Conservation (phyloP, 352 stramenopile genomes). For the Phytophthora litchii region DNA sequence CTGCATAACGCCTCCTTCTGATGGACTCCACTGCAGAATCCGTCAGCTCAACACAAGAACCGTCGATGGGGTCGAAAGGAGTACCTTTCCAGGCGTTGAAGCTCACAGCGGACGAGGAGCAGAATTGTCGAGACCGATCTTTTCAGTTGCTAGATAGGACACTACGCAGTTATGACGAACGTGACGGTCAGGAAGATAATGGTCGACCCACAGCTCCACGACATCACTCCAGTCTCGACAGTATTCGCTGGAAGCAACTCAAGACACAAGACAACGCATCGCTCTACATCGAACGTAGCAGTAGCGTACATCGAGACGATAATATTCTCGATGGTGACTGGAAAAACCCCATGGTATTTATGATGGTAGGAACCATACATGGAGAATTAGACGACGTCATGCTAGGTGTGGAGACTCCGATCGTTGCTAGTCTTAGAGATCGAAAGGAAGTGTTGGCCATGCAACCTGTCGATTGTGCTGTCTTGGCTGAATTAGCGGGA, state of each 20-base stretch:
- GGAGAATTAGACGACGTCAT: conserved; percentile 35
- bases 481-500: conserved; percentile 39
- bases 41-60: conserved; percentile 1
- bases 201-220: conserved; percentile 4
- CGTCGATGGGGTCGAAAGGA: conserved; percentile 8
- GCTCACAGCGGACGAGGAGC: conserved; percentile 29
- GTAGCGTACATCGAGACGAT: conserved; percentile 21
- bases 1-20: conserved; percentile 4
- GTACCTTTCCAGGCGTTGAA: conserved; percentile 26
- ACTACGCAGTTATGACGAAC: conserved; percentile 37
- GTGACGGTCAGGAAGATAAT: conserved; percentile 23
- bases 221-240: conserved; percentile 32
- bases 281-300: conserved; percentile 36
- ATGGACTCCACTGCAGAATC: conserved; percentile 19
- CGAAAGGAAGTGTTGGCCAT: conserved; percentile 34
- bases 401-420: conserved; percentile 34
- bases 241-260: conserved; percentile 38
- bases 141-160: conserved; percentile 40
- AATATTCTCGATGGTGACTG: conserved; percentile 31
- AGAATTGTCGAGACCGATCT: conserved; percentile 29
- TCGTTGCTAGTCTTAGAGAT: conserved; percentile 27
- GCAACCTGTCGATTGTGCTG: conserved; percentile 26
- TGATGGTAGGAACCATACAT: conserved; percentile 26
- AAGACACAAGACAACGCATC: conserved; percentile 34
- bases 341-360: conserved; percentile 34